Conservation (phyloP, 192 early-diverging fungal species). For the Geranomyces variabilis region DNA sequence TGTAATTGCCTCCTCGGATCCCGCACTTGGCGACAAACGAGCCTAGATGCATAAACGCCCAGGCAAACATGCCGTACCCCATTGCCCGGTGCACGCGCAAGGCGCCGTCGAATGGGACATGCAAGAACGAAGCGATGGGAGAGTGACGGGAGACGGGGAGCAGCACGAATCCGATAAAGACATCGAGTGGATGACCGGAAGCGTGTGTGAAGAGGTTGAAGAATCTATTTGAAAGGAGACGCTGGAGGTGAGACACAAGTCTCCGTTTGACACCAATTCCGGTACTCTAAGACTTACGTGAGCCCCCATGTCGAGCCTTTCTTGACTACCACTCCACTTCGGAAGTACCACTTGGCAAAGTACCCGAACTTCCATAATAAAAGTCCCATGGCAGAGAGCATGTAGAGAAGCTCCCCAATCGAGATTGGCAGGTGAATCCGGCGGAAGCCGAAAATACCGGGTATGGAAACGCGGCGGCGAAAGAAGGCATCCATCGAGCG, state of each 20-base stretch:
- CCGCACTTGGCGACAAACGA: neutral
- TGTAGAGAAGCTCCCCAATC: slow-evolving; percentile 25
- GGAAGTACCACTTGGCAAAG: slow-evolving; percentile 21
- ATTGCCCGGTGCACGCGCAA: slow-evolving; percentile 27
- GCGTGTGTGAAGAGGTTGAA: slow-evolving; percentile 20
- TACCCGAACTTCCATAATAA: slow-evolving; percentile 25
- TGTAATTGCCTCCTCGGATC: neutral
- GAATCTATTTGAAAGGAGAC: neutral
- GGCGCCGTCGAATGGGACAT: slow-evolving; percentile 33
- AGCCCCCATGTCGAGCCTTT: neutral
- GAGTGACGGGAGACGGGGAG: slow-evolving; percentile 34
- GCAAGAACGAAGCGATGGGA: slow-evolving; percentile 22
- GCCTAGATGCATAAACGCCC: slow-evolving; percentile 14
- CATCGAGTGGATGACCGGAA: slow-evolving; percentile 21
- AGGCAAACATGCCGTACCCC: slow-evolving; percentile 17
- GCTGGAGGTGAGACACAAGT: too few species aligned
- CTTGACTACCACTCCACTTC: neutral
- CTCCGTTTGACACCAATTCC: too few species aligned
- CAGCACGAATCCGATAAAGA: slow-evolving; percentile 34
- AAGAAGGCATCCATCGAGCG: slow-evolving; percentile 8
- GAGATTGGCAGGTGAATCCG: slow-evolving; percentile 19
- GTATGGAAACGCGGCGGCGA: slow-evolving; percentile 12
- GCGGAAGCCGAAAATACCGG: neutral
- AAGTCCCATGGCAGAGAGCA: slow-evolving; percentile 6
- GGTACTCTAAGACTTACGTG: too few species aligned